Conservation (phyloP, 2,329 filamentous ascomycete species). For the Arthroderma sp. region DNA sequence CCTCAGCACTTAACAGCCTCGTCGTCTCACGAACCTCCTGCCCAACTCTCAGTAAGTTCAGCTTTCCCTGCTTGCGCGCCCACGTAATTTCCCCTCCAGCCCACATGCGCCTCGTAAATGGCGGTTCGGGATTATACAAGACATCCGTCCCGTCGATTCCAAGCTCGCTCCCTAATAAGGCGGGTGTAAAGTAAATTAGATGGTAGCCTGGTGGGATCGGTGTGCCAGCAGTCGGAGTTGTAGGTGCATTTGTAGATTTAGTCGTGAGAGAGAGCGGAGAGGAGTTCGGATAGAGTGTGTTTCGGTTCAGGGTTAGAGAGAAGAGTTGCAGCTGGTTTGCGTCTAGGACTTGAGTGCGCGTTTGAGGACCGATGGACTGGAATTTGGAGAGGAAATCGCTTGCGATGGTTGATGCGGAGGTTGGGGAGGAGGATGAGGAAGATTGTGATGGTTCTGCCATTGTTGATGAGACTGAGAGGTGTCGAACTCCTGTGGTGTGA, state of each 20-base stretch:
- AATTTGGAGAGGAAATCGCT: constrained; percentile 30
- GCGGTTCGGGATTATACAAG: constrained; percentile 45
- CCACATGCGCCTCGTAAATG: constrained; percentile 56
- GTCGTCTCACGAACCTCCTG: constrained; percentile 46
- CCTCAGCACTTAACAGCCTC: constrained; percentile 38
- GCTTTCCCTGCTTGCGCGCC: constrained; percentile 22
- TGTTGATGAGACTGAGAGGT: too few species aligned
- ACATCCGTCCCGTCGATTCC: constrained; percentile 48
- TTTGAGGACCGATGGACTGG: constrained; percentile 29
- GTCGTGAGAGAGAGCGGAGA: constrained; percentile 23
- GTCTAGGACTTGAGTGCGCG: constrained; percentile 42
- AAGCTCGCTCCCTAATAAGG: constrained; percentile 40
- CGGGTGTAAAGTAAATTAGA: constrained; percentile 50
- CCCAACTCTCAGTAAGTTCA: constrained; percentile 38
- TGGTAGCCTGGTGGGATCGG: constrained; percentile 48
- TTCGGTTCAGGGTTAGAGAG: constrained; percentile 43
- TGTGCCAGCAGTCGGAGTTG: constrained; percentile 32
- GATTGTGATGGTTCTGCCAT: background rate
- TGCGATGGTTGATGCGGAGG: constrained; percentile 22
- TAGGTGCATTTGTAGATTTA: constrained; percentile 11
- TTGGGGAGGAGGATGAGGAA: constrained; percentile 2
- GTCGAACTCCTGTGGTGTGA: too few species aligned
- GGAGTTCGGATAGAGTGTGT: constrained; percentile 27
- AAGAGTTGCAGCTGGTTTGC: constrained; percentile 52
- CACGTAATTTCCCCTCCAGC: constrained; percentile 49